Evolutionary conservation across 2,329 filamentous ascomycete species (phyloP).

Genomic region (Aureobasidium sp.): DNA sequence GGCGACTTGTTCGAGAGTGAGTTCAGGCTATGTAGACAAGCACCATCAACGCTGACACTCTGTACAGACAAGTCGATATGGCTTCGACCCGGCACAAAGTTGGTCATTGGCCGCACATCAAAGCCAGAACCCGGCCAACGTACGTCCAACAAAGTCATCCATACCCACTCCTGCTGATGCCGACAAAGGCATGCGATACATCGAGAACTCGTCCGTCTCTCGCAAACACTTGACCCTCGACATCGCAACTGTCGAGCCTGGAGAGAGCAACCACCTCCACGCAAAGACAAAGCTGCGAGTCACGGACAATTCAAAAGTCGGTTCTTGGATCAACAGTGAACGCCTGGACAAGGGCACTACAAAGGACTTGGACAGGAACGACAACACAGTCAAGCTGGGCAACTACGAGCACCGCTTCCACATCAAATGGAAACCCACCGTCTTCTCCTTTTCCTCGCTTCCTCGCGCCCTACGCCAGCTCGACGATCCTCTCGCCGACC

Average conservation of each 20-base stretch:
- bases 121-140: slow-evolving; percentile 28
- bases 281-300: slow-evolving; percentile 76
- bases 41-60: neutral
- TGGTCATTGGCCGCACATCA: slow-evolving; percentile 84
- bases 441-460: slow-evolving; percentile 84
- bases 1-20: slow-evolving; percentile 58
- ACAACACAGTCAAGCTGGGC: slow-evolving; percentile 77
- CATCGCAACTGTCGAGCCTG: slow-evolving; percentile 70
- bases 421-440: slow-evolving; percentile 81
- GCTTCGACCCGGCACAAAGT: slow-evolving; percentile 86
- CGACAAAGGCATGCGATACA: slow-evolving; percentile 61
- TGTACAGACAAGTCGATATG: slow-evolving; percentile 76
- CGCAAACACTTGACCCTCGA: slow-evolving; percentile 87
- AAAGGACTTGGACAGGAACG: slow-evolving; percentile 56
- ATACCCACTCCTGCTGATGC: neutral
- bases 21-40: slow-evolving; percentile 14
- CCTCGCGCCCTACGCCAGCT: slow-evolving; percentile 57
- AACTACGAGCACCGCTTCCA: slow-evolving; percentile 61
- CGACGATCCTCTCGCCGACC: slow-evolving; percentile 64
- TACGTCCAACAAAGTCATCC: neutral
- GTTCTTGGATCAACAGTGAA: slow-evolving; percentile 57
- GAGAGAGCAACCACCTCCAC: slow-evolving; percentile 64
- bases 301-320: slow-evolving; percentile 86
- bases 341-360: slow-evolving; percentile 45
- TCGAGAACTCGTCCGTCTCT: slow-evolving; percentile 86